A percentile compares a stretch with the other conserved stretches of the same genome.
Evolutionary conservation across 2,329 filamentous ascomycete species (phyloP).

Genomic region (Metarhizium guizhouense): DNA sequence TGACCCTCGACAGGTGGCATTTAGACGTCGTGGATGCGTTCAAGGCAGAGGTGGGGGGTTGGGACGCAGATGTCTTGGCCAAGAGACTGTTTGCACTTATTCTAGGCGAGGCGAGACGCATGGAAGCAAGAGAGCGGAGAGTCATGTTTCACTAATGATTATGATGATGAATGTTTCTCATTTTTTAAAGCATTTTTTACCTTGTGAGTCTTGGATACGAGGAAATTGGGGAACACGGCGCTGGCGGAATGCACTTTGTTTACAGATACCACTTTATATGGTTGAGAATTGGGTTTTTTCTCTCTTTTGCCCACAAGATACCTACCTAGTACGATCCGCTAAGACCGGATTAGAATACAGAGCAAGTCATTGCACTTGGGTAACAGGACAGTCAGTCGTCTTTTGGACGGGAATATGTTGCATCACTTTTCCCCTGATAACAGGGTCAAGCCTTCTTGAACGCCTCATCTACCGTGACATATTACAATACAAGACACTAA

Average conservation of each 20-base stretch:
- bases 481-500: constrained; percentile 15
- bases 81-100: constrained; percentile 45
- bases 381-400: background rate
- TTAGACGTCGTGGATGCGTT: constrained; percentile 50
- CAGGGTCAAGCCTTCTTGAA: constrained; percentile 17
- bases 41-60: constrained; percentile 34
- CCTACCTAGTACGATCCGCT: background rate
- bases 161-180: background rate
- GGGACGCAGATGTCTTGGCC: constrained; percentile 39
- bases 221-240: background rate
- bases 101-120: constrained; percentile 35
- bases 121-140: constrained; percentile 7
- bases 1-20: constrained; percentile 47
- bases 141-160: constrained; percentile 23
- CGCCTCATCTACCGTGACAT: constrained; percentile 22
- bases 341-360: background rate
- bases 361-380: background rate
- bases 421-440: background rate
- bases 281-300: background rate
- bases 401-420: background rate
- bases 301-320: background rate
- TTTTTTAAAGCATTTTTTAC: constrained; percentile 5
- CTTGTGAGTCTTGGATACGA: background rate
- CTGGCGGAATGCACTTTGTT: constrained; percentile 3
- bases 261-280: constrained; percentile 8